These are phyloP conservation scores for Pterula multifida DNA, from an alignment of 1,284 basidiomycete genomes.

Conservation along the genomic window DNA sequence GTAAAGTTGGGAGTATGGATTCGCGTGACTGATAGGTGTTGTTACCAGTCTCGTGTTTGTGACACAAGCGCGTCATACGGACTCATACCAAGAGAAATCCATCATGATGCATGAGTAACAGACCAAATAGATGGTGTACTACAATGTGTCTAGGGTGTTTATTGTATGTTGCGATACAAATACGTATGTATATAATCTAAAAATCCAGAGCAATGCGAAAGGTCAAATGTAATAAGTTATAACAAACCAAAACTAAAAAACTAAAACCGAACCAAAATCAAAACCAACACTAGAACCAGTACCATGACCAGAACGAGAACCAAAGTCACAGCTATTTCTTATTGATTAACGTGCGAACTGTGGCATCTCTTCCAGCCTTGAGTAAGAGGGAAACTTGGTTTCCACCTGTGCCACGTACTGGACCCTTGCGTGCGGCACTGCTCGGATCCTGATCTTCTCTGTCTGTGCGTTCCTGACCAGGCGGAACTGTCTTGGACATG, in stretches of 20 bases:
- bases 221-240: not conserved
- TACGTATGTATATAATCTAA: no score
- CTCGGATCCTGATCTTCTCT: conserved; percentile 17
- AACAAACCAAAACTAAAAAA: no score
- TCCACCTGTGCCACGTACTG: conserved; percentile 79
- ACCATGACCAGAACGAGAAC: not conserved
- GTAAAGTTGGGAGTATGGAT: not conserved
- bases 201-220: not conserved
- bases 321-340: conserved; percentile 6
- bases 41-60: not conserved
- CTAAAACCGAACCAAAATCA: no score
- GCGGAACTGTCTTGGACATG: conserved; percentile 49
- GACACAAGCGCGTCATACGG: not conserved
- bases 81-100: no score
- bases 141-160: no score
- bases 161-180: no score
- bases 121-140: no score
- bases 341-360: conserved; percentile 48
- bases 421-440: conserved; percentile 27
- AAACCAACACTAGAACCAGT: no score
- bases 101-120: conserved; percentile 14
- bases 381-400: conserved; percentile 72
- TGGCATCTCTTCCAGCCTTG: conserved; percentile 84
- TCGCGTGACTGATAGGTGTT: not conserved
- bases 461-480: conserved; percentile 36